Percentiles rank a stretch among this genome's conserved stretches.
Conservation (phyloP, 345 rosid genomes). For the Gossypium australe region DNA sequence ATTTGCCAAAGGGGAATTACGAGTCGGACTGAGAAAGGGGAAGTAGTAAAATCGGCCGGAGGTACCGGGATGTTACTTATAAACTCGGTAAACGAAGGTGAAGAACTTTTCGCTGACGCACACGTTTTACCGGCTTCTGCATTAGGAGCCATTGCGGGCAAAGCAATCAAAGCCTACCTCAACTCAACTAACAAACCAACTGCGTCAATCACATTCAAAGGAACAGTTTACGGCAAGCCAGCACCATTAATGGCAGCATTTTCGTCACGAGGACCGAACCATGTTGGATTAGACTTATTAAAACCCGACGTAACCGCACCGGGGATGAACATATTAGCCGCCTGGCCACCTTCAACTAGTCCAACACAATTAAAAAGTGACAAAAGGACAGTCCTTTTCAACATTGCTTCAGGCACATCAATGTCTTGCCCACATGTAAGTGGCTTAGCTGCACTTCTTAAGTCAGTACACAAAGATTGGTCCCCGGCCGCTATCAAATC, state of each 20-base stretch:
- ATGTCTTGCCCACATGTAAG: constrained; percentile 34
- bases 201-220: constrained; percentile 17
- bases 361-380: constrained; percentile 8
- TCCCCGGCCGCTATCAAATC: constrained; percentile 28
- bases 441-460: constrained; percentile 24
- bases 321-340: constrained; percentile 28
- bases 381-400: constrained; percentile 22
- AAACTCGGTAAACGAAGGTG: not conserved
- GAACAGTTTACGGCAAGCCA: constrained; percentile 8
- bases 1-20: constrained; percentile 22
- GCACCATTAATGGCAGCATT: constrained; percentile 24
- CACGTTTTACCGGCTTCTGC: constrained; percentile 3
- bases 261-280: constrained; percentile 30
- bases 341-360: constrained; percentile 19
- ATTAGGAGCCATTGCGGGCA: constrained; percentile 6
- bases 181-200: constrained; percentile 14
- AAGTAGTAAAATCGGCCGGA: not conserved
- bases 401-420: constrained; percentile 28
- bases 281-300: constrained; percentile 21
- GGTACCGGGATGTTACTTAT: constrained; percentile 9
- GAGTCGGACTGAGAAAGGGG: constrained; percentile 12
- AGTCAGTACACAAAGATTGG: constrained; percentile 27
- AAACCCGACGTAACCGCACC: constrained; percentile 33
- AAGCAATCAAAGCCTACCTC: constrained; percentile 11
- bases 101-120: constrained; percentile 7